Evolutionary conservation across 257 asterid genomes (phyloP).

Genomic region (Lithospermum erythrorhizon): DNA sequence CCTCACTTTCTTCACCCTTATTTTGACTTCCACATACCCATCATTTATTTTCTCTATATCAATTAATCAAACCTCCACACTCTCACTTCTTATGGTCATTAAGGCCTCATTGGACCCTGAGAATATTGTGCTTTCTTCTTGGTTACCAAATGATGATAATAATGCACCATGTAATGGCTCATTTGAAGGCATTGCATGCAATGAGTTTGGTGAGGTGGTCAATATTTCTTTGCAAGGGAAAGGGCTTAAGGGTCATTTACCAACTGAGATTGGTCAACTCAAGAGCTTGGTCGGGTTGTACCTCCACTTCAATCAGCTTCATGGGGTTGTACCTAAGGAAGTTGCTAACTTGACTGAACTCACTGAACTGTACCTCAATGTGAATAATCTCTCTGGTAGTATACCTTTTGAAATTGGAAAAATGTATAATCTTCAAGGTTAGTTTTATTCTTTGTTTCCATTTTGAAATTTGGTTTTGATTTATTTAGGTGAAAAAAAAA

Average conservation of each 20-base stretch:
- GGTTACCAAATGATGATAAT: conserved; percentile 57
- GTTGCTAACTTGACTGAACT: conserved; percentile 58
- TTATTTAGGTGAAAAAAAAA: background rate
- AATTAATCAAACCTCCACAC: conserved; percentile 8
- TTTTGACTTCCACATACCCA: conserved; percentile 17
- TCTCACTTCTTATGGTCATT: conserved; percentile 53
- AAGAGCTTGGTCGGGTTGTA: conserved; percentile 72
- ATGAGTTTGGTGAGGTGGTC: conserved; percentile 59
- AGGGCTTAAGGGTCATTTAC: conserved; percentile 68
- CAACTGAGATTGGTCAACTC: conserved; percentile 79
- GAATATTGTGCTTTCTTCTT: conserved; percentile 48
- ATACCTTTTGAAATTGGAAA: conserved; percentile 66
- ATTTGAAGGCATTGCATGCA: conserved; percentile 78
- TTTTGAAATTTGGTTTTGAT: background rate
- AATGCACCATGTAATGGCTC: conserved; percentile 56
- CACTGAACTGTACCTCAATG: conserved; percentile 82
- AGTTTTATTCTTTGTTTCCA: conserved; percentile 8
- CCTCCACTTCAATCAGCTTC: conserved; percentile 83
- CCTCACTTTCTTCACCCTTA: conserved; percentile 17
- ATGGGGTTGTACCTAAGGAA: conserved; percentile 74
- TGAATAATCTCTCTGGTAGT: conserved; percentile 69
- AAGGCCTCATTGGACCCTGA: conserved; percentile 76
- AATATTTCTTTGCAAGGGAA: conserved; percentile 87
- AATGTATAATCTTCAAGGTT: conserved; percentile 73
- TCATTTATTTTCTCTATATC: conserved; percentile 13